A percentile compares a stretch with the other conserved stretches of the same genome.
Evolutionary conservation across 1,139 yeast species (phyloP).

Genomic region (Candida frijolesensis): DNA sequence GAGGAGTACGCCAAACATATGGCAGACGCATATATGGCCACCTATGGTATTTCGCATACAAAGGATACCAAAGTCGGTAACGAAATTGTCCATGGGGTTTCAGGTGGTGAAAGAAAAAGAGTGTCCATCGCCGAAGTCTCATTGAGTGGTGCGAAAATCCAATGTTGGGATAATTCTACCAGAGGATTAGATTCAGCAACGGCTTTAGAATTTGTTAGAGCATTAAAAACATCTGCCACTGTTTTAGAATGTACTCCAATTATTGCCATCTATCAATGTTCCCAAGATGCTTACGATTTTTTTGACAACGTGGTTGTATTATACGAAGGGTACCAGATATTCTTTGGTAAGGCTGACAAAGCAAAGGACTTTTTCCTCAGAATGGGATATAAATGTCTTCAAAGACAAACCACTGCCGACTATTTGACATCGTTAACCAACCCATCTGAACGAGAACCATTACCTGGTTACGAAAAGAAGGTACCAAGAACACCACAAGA

Average conservation of each 20-base stretch:
- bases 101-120: slow-evolving; percentile 50
- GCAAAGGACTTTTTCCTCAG: slow-evolving; percentile 56
- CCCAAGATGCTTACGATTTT: slow-evolving; percentile 35
- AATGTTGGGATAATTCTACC: slow-evolving; percentile 67
- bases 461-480: slow-evolving; percentile 43
- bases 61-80: slow-evolving; percentile 39
- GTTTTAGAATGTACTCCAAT: slow-evolving; percentile 61
- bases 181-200: slow-evolving; percentile 65
- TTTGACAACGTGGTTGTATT: slow-evolving; percentile 75
- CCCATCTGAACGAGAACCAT: slow-evolving; percentile 61
- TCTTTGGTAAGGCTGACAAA: slow-evolving; percentile 62
- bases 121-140: slow-evolving; percentile 48
- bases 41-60: slow-evolving; percentile 41
- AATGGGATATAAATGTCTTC: slow-evolving; percentile 62
- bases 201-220: slow-evolving; percentile 69
- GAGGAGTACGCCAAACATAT: slow-evolving; percentile 43
- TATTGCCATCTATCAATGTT: slow-evolving; percentile 72
- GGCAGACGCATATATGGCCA: slow-evolving; percentile 46
- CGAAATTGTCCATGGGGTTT: slow-evolving; percentile 40
- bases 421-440: slow-evolving; percentile 74
- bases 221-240: slow-evolving; percentile 65
- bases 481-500: slow-evolving; percentile 29
- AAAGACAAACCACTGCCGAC: slow-evolving; percentile 82
- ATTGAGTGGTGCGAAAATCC: slow-evolving; percentile 39
- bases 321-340: slow-evolving; percentile 79